Base-by-base conservation (phyloP, 2,329 filamentous ascomycete genomes). In the Verticillium nonalfalfae region DNA sequence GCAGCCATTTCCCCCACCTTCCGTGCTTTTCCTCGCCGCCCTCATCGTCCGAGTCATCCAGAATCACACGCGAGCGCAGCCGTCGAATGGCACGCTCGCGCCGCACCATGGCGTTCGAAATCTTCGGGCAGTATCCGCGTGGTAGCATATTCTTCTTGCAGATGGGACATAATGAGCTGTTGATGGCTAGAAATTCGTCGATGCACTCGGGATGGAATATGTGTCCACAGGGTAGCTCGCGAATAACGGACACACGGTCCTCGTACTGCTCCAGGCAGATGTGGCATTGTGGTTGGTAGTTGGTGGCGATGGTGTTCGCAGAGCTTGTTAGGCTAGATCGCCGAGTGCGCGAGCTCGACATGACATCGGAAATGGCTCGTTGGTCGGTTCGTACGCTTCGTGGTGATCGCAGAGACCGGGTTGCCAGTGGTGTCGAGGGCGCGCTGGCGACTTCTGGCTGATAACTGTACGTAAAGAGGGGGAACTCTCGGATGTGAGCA, bases 181-280 rank as follows among this genome's bases (percentile, higher is more conserved):
- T 89, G 60, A 87, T 82, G 54, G 83, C 81, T 13, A 98, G 79
- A 68, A 95, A 97, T 26, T 88, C 84, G 70, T 98, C 93, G 65
- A 98, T 93, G 70, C 95, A 99, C 66, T 90, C 89, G 0, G 91
- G 89, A 67, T 99, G 94, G 74, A 93, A 99, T 61, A 98, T 94
- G 72, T 99, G 95, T 0, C 90, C 87, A 68, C 95, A 99, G 0
- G 91, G 87, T 2, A 98, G 80, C 74, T 97, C 90, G 60, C 93
- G 89, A 60, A 98, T 93, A 21, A 87, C 84, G 0, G 90, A 89
- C 18, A 81, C 76, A 40, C 85, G 83, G 15, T 86, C 83, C 34
- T 89, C 82, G 69, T 91, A 98, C 62, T 91, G 86, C 60, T 92
- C 90, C 1, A 96, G 81, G 71, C 95, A 99, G 59, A 98, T 97